Base-by-base conservation (phyloP, 2,329 filamentous ascomycete species). In the Aspergillus clavatus region DNA sequence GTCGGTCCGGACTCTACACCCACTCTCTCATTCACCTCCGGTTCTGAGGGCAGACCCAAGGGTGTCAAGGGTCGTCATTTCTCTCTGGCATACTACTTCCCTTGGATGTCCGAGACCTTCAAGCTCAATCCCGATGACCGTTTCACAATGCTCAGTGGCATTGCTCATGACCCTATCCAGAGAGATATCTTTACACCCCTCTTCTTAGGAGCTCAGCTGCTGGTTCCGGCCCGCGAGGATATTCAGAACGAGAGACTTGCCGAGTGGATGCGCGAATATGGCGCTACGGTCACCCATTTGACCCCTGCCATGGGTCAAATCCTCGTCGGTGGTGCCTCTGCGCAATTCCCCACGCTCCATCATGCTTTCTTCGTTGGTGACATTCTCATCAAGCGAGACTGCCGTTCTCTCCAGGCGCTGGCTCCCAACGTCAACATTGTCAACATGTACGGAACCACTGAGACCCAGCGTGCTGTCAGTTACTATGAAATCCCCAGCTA, bases 231-330 rank as follows among this genome's bases (percentile, higher is more conserved):
- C 8, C 80, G 80, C 46, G 89, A 95, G 51, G 83, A 89, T 56
- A 97, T 97, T 48, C 80, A 84, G 43, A 86, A 96, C 63, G 90
- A 95, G 69, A 83, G 77, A 57, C 74, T 96, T 11, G 84, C 84
- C 4, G 89, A 95, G 61, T 98, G 93, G 93, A 88, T 96, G 78
- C 75, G 77, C 42, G 80, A 84, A 42, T 80, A 86, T 60, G 72
- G 78, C 44, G 81, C 86, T 2, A 95, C 84, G 12, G 86, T 89
- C 16, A 89, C 86, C 10, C 93, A 97, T 68, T 72, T 97, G 29
- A 98, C 93, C 1, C 93, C 93, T 7, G 93, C 93, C 46, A 96
- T 97, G 90, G 90, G 90, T 44, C 88, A 96, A 58, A 93, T 97
- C 50, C 73, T 97, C 2, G 84, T 91, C n/a, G 90, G 89, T 35